Conservation (phyloP, 352 stramenopile genomes). For the Phytophthora cactorum region DNA sequence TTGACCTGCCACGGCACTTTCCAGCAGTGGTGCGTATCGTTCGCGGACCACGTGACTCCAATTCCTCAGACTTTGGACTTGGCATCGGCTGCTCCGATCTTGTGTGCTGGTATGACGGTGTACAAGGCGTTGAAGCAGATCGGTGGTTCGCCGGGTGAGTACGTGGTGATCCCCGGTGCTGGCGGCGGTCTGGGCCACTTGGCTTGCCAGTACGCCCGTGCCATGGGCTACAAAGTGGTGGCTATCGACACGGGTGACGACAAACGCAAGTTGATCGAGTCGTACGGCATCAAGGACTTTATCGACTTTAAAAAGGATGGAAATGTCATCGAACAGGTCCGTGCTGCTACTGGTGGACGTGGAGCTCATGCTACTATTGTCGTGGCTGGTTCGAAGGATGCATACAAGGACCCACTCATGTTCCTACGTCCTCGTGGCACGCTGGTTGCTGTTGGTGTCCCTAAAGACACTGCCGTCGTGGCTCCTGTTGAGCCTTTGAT, state of each 20-base stretch:
- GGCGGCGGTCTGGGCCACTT: constrained; percentile 87
- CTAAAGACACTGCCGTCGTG: constrained; percentile 55
- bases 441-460: constrained; percentile 74
- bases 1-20: constrained; percentile 56
- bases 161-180: constrained; percentile 66
- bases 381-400: constrained; percentile 62
- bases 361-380: constrained; percentile 77
- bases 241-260: constrained; percentile 70
- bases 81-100: constrained; percentile 57
- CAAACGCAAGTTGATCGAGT: constrained; percentile 68
- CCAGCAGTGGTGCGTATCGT: constrained; percentile 73
- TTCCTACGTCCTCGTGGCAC: constrained; percentile 74
- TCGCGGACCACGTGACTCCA: constrained; percentile 72
- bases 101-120: constrained; percentile 90
- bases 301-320: constrained; percentile 68
- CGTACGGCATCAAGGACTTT: constrained; percentile 76
- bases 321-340: constrained; percentile 52
- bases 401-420: constrained; percentile 60
- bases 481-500: constrained; percentile 45
- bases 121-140: constrained; percentile 85
- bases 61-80: constrained; percentile 64
- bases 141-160: constrained; percentile 48
- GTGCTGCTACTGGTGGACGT: constrained; percentile 46
- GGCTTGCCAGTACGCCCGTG: constrained; percentile 75
- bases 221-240: constrained; percentile 74